These are phyloP conservation scores for Moesziomyces globuligerus DNA, from an alignment of 1,284 basidiomycete genomes.

Conservation along the genomic window DNA sequence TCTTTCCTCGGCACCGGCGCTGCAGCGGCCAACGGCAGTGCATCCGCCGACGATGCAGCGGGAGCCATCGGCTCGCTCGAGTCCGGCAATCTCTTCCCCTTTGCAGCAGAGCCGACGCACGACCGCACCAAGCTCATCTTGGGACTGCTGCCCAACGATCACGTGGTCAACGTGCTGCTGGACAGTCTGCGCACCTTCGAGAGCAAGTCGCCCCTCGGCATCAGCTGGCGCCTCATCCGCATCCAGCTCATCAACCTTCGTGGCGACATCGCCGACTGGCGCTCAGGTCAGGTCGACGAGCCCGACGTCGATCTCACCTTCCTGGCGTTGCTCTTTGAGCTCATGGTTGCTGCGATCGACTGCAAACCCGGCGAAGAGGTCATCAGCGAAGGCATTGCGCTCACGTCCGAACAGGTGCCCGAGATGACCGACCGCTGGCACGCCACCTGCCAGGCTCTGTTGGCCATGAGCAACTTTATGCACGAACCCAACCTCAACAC, in stretches of 20 bases:
- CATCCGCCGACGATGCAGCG: conserved; percentile 3
- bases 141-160: conserved; percentile 54
- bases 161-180: conserved; percentile 57
- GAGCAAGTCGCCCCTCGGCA: conserved; percentile 47
- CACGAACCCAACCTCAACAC: conserved; percentile 59
- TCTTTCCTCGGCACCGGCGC: conserved; percentile 6
- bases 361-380: conserved; percentile 53
- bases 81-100: conserved; percentile 21
- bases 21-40: conserved; percentile 2
- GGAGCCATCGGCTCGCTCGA: conserved; percentile 23
- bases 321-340: conserved; percentile 52
- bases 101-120: conserved; percentile 24
- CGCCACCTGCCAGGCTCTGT: conserved; percentile 46
- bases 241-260: conserved; percentile 57
- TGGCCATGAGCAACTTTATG: conserved; percentile 49
- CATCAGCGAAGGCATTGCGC: conserved; percentile 52
- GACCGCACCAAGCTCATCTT: conserved; percentile 48
- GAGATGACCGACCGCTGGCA: conserved; percentile 55
- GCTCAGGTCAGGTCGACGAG: conserved; percentile 49
- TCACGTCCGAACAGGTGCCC: conserved; percentile 47
- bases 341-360: conserved; percentile 53
- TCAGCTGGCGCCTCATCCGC: conserved; percentile 59
- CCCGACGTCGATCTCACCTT: conserved; percentile 58
- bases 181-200: conserved; percentile 56
- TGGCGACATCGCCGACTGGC: conserved; percentile 57